phyloP scores from a whole-genome alignment of 73 alveolate species.

The Breviolum minutum region DNA sequence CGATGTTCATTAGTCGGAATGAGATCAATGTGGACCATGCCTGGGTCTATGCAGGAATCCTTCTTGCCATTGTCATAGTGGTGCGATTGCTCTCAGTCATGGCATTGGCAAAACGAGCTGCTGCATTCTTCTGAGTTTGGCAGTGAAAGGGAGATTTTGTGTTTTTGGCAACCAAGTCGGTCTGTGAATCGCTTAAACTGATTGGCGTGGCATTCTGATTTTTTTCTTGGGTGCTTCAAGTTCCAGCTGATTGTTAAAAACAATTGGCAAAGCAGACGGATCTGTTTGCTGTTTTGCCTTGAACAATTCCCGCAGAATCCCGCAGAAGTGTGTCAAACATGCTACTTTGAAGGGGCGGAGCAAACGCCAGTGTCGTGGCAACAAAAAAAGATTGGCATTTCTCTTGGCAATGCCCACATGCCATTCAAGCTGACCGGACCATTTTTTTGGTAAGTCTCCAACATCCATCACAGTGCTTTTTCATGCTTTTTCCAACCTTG shows the following conservation, averaged over 20 bases:
- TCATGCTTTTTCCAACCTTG: not conserved
- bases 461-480: not conserved
- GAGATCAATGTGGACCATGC: constrained; percentile 64
- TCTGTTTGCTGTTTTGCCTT: not conserved
- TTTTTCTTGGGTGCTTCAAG: not conserved
- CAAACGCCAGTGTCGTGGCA: no score
- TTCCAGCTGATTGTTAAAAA: constrained; percentile 8
- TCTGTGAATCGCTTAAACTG: constrained; percentile 20
- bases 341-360: no score
- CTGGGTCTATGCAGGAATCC: constrained; percentile 79
- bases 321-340: no score
- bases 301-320: not conserved
- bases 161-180: not conserved
- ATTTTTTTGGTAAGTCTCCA: no score
- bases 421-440: not conserved
- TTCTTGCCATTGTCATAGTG: constrained; percentile 49
- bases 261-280: not conserved
- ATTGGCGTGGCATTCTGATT: constrained; percentile 20
- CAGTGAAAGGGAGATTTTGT: not conserved
- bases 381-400: no score
- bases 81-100: constrained; percentile 41
- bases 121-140: constrained; percentile 46
- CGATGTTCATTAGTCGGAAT: not conserved
- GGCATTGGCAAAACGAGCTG: constrained; percentile 56
- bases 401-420: no score